Percentiles rank a stretch among this genome's conserved stretches.
Evolutionary conservation across 768 basidiomycete species (phyloP).

Genomic region (Lactarius hatsudake): DNA sequence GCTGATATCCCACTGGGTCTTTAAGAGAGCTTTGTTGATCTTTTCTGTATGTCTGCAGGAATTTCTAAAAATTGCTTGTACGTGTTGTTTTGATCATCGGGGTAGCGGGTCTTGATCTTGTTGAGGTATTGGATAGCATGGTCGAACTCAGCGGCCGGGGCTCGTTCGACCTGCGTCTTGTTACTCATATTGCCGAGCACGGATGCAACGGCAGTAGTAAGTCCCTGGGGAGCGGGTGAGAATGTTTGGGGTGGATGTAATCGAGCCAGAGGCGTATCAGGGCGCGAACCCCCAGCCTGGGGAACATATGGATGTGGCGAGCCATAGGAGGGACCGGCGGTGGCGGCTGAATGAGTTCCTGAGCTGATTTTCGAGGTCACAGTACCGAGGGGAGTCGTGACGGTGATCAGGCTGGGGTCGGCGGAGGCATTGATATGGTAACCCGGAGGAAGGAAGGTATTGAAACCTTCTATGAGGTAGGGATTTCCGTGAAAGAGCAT

Average conservation of each 20-base stretch:
- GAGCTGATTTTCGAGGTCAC: conserved; percentile 61
- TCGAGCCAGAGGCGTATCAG: conserved; percentile 34
- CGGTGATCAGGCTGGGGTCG: conserved; percentile 74
- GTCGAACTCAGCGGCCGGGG: conserved; percentile 71
- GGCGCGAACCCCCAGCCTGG: conserved; percentile 34
- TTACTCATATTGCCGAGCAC: conserved; percentile 32
- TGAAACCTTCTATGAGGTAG: conserved; percentile 92
- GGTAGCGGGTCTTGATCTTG: conserved; percentile 93
- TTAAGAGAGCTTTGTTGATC: conserved; percentile 51
- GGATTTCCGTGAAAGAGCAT: conserved; percentile 90
- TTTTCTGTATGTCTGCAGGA: conserved; percentile 84
- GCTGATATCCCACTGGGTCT: conserved; percentile 31
- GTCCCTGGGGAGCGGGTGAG: conserved; percentile 38
- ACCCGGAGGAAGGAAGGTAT: conserved; percentile 92
- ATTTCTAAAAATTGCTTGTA: conserved; percentile 91
- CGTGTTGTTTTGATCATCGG: conserved; percentile 78
- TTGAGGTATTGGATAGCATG: conserved; percentile 97
- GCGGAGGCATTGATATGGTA: conserved; percentile 87
- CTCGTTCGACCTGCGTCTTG: conserved; percentile 49
- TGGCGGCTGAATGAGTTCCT: conserved; percentile 34
- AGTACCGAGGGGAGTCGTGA: conserved; percentile 75
- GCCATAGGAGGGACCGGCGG: conserved; percentile 33
- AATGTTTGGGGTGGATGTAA: conserved; percentile 41
- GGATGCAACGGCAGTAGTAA: conserved; percentile 23
- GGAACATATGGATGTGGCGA: conserved; percentile 38